A percentile compares a stretch with the other conserved stretches of the same genome.
Conservation (phyloP, 2,329 filamentous ascomycete genomes). For the Helminthosporium solani region DNA sequence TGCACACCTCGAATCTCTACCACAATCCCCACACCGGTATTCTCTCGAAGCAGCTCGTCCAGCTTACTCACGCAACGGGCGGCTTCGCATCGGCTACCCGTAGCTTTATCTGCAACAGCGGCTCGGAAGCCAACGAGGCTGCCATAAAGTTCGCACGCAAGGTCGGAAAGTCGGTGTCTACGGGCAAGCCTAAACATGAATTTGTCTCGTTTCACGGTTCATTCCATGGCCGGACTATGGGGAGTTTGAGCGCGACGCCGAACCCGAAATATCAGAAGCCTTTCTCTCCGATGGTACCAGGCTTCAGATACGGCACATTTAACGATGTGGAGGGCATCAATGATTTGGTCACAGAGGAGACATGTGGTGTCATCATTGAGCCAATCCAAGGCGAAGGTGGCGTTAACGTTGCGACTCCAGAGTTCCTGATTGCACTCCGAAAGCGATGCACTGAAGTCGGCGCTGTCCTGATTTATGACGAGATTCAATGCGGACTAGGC, state of each 20-base stretch:
- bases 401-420: slow-evolving; percentile 77
- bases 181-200: slow-evolving; percentile 72
- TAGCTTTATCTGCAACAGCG: slow-evolving; percentile 94
- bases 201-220: slow-evolving; percentile 88
- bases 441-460: slow-evolving; percentile 82
- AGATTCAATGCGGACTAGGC: slow-evolving; percentile 92
- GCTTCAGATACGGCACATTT: slow-evolving; percentile 82
- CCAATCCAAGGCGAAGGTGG: slow-evolving; percentile 97
- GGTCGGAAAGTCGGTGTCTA: slow-evolving; percentile 73
- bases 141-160: slow-evolving; percentile 97
- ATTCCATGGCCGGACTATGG: slow-evolving; percentile 97
- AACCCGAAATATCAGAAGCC: slow-evolving; percentile 98
- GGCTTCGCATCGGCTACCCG: slow-evolving; percentile 77
- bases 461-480: slow-evolving; percentile 88
- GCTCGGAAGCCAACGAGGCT: slow-evolving; percentile 95
- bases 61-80: slow-evolving; percentile 75
- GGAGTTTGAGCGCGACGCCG: slow-evolving; percentile 88
- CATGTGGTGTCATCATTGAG: slow-evolving; percentile 93
- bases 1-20: slow-evolving; percentile 95
- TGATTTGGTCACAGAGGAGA: slow-evolving; percentile 75
- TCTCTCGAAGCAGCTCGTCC: slow-evolving; percentile 80
- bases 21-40: slow-evolving; percentile 94
- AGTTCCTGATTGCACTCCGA: slow-evolving; percentile 83
- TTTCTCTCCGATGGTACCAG: slow-evolving; percentile 92
- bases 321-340: slow-evolving; percentile 76